These are phyloP conservation scores for Amaranthus hypochondriacus DNA, from an alignment of 148 eudicot genomes.

Conservation along the genomic window DNA sequence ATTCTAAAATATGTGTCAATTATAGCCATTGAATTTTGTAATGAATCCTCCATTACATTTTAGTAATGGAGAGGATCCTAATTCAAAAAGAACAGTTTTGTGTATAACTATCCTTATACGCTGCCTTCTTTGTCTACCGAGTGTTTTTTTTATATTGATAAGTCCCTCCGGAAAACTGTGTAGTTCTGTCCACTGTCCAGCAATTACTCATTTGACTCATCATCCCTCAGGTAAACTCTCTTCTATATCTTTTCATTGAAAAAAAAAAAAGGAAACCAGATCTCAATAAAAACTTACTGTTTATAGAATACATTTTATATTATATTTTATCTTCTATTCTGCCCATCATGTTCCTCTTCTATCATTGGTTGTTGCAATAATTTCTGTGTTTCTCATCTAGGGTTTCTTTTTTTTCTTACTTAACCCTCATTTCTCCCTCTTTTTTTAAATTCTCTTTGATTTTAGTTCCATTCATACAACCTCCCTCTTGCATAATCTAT, in stretches of 20 bases:
- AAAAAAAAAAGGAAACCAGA: constrained; percentile 1
- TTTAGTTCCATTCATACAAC: too few species aligned
- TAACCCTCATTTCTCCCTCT: neutral
- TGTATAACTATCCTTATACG: neutral
- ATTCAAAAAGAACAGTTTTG: too few species aligned
- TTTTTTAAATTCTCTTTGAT: neutral
- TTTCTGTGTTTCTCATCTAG: constrained; percentile 32
- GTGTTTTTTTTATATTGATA: too few species aligned
- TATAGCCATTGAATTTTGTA: too few species aligned
- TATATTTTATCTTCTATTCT: neutral
- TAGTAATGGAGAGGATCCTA: too few species aligned
- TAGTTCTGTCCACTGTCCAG: neutral
- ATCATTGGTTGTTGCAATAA: constrained; percentile 9
- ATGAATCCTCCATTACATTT: too few species aligned
- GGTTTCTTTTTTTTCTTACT: constrained; percentile 18
- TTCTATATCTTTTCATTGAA: neutral
- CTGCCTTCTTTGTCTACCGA: neutral
- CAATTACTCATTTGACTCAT: neutral
- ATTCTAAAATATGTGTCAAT: too few species aligned
- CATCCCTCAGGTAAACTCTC: neutral
- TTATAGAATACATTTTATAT: constrained; percentile 1
- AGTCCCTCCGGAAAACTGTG: neutral
- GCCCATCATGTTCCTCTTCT: constrained; percentile 8
- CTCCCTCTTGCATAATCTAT: neutral
- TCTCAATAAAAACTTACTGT: constrained; percentile 14